These are phyloP conservation scores for Auricularia sp. DNA, from an alignment of 768 basidiomycete species.

Conservation along the genomic window DNA sequence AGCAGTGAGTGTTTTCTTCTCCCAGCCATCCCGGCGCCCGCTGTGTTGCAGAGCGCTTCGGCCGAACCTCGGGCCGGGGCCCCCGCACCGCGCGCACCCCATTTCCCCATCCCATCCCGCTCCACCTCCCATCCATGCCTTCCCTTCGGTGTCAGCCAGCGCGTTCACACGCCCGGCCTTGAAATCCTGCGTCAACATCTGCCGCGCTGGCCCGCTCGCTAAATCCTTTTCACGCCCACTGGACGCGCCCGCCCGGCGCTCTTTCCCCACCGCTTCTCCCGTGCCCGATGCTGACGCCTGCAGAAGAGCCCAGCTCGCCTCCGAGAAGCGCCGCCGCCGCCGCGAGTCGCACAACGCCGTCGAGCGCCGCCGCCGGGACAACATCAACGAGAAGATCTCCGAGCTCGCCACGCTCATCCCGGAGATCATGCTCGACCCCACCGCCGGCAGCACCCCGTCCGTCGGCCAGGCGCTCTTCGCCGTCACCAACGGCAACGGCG, in stretches of 20 bases:
- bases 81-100: background rate
- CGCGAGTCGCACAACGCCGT: constrained; percentile 89
- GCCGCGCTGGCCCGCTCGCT: background rate
- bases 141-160: background rate
- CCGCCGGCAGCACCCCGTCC: constrained; percentile 20
- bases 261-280: background rate
- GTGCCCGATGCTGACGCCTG: background rate
- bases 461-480: constrained; percentile 11
- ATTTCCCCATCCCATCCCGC: constrained; percentile 1
- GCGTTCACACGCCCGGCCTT: background rate
- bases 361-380: constrained; percentile 76
- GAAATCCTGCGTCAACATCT: background rate
- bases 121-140: background rate
- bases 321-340: constrained; percentile 71
- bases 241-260: background rate
- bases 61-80: background rate
- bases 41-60: too few species aligned
- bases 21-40: too few species aligned
- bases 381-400: constrained; percentile 91
- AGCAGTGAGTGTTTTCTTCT: constrained; percentile 26
- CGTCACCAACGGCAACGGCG: background rate
- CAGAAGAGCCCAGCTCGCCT: constrained; percentile 43
- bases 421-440: constrained; percentile 66
- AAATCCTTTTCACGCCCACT: background rate
- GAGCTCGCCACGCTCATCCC: constrained; percentile 85